These are phyloP conservation scores for Candida sanyaensis DNA, from an alignment of 1,139 yeast genomes.

Conservation along the genomic window DNA sequence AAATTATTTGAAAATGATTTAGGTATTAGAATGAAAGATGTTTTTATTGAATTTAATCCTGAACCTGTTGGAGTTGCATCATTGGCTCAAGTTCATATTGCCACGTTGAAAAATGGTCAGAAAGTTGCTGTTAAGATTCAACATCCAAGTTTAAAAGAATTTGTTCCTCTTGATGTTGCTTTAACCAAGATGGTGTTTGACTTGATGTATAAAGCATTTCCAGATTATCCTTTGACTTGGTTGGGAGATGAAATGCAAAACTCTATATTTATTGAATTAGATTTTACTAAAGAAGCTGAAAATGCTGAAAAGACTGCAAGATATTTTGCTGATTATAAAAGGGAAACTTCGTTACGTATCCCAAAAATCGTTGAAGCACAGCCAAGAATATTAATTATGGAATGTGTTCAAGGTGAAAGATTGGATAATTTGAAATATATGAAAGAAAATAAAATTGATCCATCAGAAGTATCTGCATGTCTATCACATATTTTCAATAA, in stretches of 20 bases:
- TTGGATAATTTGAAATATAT: conserved; percentile 74
- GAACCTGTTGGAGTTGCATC: conserved; percentile 94
- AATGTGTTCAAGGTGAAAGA: conserved; percentile 78
- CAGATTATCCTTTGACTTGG: conserved; percentile 94
- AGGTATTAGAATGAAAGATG: conserved; percentile 60
- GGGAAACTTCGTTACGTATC: conserved; percentile 72
- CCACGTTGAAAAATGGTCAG: conserved; percentile 62
- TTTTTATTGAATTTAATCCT: conserved; percentile 67
- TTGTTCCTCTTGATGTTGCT: conserved; percentile 86
- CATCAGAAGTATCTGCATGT: conserved; percentile 81
- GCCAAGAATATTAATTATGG: conserved; percentile 82
- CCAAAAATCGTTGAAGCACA: conserved; percentile 73
- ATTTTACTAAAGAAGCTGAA: conserved; percentile 82
- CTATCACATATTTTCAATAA: conserved; percentile 87
- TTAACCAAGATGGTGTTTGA: conserved; percentile 77
- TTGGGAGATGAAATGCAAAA: conserved; percentile 86
- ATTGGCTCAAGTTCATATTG: conserved; percentile 92
- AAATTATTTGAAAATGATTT: conserved; percentile 68
- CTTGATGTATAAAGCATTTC: conserved; percentile 76
- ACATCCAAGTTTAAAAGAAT: conserved; percentile 85
- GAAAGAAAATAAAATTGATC: conserved; percentile 61
- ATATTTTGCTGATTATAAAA: conserved; percentile 60
- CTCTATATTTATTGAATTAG: conserved; percentile 85
- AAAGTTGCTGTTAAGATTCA: conserved; percentile 93
- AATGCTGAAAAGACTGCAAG: conserved; percentile 71